Conservation (phyloP, 495 filamentous ascomycete genomes). For the Penicillium macrosclerotiorum region DNA sequence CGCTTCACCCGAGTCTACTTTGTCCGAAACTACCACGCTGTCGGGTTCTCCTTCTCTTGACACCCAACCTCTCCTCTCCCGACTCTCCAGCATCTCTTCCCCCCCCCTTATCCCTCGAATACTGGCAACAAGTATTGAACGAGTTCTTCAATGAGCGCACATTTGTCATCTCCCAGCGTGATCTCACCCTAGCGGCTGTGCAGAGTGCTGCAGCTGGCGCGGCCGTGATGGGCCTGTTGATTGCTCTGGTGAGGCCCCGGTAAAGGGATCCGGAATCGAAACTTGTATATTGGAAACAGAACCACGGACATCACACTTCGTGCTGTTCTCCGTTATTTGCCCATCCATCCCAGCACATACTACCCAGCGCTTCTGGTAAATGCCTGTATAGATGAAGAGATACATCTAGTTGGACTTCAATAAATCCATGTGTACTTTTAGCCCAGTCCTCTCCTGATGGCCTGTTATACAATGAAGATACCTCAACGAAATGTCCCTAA, state of each 20-base stretch:
- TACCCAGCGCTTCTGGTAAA: background rate
- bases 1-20: background rate
- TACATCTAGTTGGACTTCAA: constrained; percentile 1
- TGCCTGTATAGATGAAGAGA: constrained; percentile 21
- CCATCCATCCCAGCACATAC: too few species aligned
- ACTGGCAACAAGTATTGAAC: constrained; percentile 49
- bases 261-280: constrained; percentile 21
- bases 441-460: background rate
- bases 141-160: constrained; percentile 67
- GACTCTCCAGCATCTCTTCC: constrained; percentile 21
- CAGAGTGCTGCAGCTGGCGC: constrained; percentile 75
- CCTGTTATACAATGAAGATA: background rate
- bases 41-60: constrained; percentile 8
- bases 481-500: background rate
- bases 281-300: constrained; percentile 2
- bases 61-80: constrained; percentile 24
- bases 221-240: constrained; percentile 56
- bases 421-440: constrained; percentile 15
- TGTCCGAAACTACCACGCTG: constrained; percentile 7
- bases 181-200: constrained; percentile 67
- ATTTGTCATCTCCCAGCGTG: constrained; percentile 66
- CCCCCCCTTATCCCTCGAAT: constrained; percentile 29
- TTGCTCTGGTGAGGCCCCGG: constrained; percentile 53
- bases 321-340: too few species aligned
- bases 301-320: too few species aligned